A percentile compares a stretch with the other conserved stretches of the same genome.
These are phyloP conservation scores for Didymella exigua DNA, from an alignment of 2,329 filamentous ascomycete species.

Conservation along the genomic window DNA sequence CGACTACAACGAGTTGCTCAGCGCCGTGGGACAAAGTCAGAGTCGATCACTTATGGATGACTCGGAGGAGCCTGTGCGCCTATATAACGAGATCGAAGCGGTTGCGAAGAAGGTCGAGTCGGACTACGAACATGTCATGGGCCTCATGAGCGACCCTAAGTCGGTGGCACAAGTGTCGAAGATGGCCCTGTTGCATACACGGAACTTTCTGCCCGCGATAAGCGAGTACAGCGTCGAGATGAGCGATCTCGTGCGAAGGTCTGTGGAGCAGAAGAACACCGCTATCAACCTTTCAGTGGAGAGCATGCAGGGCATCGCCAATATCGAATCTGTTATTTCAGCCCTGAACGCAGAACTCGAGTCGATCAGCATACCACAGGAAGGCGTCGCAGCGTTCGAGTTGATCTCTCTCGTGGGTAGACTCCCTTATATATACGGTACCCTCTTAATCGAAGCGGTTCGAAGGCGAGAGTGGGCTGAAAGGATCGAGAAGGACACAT, in stretches of 20 bases:
- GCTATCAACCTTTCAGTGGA: constrained; percentile 69
- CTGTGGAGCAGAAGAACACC: constrained; percentile 67
- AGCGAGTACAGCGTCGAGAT: constrained; percentile 63
- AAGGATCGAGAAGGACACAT: constrained; percentile 86
- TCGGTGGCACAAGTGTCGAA: constrained; percentile 66
- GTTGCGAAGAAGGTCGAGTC: constrained; percentile 84
- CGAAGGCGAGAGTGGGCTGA: constrained; percentile 87
- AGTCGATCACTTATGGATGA: constrained; percentile 62
- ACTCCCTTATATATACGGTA: constrained; percentile 87
- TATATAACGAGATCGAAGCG: constrained; percentile 84
- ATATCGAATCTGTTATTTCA: constrained; percentile 76
- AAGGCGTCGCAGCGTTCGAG: constrained; percentile 80
- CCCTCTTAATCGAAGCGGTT: constrained; percentile 83
- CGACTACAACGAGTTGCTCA: constrained; percentile 53
- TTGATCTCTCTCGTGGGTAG: constrained; percentile 79
- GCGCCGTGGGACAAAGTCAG: constrained; percentile 53
- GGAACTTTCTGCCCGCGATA: constrained; percentile 66
- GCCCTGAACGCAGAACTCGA: constrained; percentile 75
- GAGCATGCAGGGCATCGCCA: constrained; percentile 82
- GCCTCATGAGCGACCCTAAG: constrained; percentile 70
- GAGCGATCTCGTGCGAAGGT: constrained; percentile 58
- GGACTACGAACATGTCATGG: constrained; percentile 79
- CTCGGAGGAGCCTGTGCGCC: constrained; percentile 67
- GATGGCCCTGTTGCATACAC: constrained; percentile 67
- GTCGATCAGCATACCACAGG: constrained; percentile 72